Evolutionary conservation across 805 yeast species (phyloP).

Genomic region (Wickerhamia fluorescens): DNA sequence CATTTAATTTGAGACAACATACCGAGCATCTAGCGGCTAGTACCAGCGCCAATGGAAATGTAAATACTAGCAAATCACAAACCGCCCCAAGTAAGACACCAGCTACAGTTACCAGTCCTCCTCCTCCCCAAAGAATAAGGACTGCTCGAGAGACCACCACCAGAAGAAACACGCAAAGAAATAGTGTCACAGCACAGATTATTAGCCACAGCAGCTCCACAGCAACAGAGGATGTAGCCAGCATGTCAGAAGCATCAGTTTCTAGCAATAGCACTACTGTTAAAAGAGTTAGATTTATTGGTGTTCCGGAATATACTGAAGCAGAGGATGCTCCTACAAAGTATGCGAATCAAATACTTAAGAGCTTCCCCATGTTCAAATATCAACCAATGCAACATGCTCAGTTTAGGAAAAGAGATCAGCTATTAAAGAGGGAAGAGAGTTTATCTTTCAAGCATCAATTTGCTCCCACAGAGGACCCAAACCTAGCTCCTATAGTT

Average conservation of each 20-base stretch:
- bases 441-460: slow-evolving; percentile 25
- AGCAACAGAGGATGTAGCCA: neutral
- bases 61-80: slow-evolving; percentile 1
- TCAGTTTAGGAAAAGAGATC: slow-evolving; percentile 27
- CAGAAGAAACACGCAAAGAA: slow-evolving; percentile 22
- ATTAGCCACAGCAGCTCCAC: neutral
- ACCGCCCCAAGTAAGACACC: slow-evolving; percentile 1
- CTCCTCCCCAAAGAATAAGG: slow-evolving; percentile 4
- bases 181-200: slow-evolving; percentile 16
- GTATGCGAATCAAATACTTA: slow-evolving; percentile 27
- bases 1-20: slow-evolving; percentile 6
- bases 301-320: slow-evolving; percentile 44
- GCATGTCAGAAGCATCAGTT: slow-evolving; percentile 3
- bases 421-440: slow-evolving; percentile 32
- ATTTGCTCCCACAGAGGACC: slow-evolving; percentile 3
- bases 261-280: slow-evolving; percentile 5
- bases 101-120: slow-evolving; percentile 1
- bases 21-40: slow-evolving; percentile 1
- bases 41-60: slow-evolving; percentile 1
- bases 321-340: slow-evolving; percentile 51
- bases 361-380: slow-evolving; percentile 34
- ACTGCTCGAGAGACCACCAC: slow-evolving; percentile 19
- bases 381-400: slow-evolving; percentile 6
- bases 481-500: too few species aligned
- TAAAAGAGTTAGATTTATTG: slow-evolving; percentile 46